Percentiles rank a stretch among this genome's conserved stretches.
Conservation (phyloP, 345 rosid genomes). For the Tarenaya hassleriana region DNA sequence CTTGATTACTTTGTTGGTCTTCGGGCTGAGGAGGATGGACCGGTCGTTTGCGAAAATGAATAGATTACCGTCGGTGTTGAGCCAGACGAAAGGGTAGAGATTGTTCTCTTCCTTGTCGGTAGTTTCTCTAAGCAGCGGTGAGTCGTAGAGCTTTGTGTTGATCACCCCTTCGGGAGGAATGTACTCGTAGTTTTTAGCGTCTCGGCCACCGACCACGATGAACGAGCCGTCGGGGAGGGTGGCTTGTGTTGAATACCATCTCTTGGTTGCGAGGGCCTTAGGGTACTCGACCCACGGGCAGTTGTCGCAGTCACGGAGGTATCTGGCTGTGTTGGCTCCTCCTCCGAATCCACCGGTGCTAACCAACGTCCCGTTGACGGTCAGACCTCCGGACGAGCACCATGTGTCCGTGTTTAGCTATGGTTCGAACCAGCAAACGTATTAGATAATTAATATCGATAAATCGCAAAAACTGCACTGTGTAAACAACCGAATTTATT, state of each 20-base stretch:
- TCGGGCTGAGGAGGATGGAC: slow-evolving; percentile 42
- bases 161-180: slow-evolving; percentile 41
- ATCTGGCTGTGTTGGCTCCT: slow-evolving; percentile 49
- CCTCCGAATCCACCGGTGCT: slow-evolving; percentile 50
- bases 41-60: slow-evolving; percentile 62
- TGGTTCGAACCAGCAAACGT: not conserved
- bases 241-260: slow-evolving; percentile 75
- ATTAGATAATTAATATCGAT: too few relatives aligned
- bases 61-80: slow-evolving; percentile 54
- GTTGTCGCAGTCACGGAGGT: slow-evolving; percentile 21
- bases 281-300: slow-evolving; percentile 53
- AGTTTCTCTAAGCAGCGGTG: slow-evolving; percentile 37
- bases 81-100: slow-evolving; percentile 53
- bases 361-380: slow-evolving; percentile 41
- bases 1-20: slow-evolving; percentile 28
- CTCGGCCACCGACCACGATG: slow-evolving; percentile 61
- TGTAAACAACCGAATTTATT: too few relatives aligned
- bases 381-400: slow-evolving; percentile 77
- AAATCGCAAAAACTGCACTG: too few relatives aligned
- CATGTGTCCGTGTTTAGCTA: slow-evolving; percentile 59
- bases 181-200: slow-evolving; percentile 48
- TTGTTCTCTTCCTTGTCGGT: slow-evolving; percentile 46
- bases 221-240: slow-evolving; percentile 46
- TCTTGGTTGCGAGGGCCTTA: slow-evolving; percentile 35
- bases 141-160: slow-evolving; percentile 25